Base-by-base conservation (phyloP, 2,329 filamentous ascomycete genomes). In the Talaromyces sp. region DNA sequence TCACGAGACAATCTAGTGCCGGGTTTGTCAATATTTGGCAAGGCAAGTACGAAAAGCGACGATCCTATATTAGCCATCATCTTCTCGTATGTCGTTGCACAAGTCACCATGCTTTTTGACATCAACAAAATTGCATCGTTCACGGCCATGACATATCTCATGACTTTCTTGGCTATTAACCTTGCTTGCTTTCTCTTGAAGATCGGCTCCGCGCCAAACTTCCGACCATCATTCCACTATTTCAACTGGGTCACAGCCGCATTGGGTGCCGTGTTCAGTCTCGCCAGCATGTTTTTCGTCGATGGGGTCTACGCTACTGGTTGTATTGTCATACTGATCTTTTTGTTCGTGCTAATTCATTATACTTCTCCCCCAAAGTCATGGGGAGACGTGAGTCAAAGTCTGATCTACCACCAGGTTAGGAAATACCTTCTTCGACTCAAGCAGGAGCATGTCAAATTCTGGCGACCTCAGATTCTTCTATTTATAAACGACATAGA, bases 91-190 rank as follows among this genome's bases (percentile, higher is more conserved):
- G 63, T 82, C 3, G 82, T 93, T 57, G 86, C 89, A 0, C 91
- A 96, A 68, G 63, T 92, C 28, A 89, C 89, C 0, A 87, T 95
- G 73, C 81, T 96, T 53, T 88, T 89, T 45, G 85, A 95, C 66
- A 83, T 96, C 63, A 94, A 96, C 69, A 88, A 90, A 67, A 95
- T 96, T 65, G 91, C 91, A 5, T 93, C 89, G 0, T 85, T 95
- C 58, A 90, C 95, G 46, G 93, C 91, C 1, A 95, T 95, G 89
- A 89, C 89, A 15, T 95, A 94, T 69, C 84, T 94, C 67, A 93
- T 95, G 87, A 96, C 91, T 0, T 96, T 95, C 67, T 83, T 95
- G 53, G 89, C 93, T 40, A 94, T 89, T 73, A 95, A 96, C 63
- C 74, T 95, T 8, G 91, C 91, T 6, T 95, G 90, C 64, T 95